Percentiles rank a stretch among this genome's conserved stretches.
Conservation (phyloP, 306 rosid species). For the Citrullus colocynthis region DNA sequence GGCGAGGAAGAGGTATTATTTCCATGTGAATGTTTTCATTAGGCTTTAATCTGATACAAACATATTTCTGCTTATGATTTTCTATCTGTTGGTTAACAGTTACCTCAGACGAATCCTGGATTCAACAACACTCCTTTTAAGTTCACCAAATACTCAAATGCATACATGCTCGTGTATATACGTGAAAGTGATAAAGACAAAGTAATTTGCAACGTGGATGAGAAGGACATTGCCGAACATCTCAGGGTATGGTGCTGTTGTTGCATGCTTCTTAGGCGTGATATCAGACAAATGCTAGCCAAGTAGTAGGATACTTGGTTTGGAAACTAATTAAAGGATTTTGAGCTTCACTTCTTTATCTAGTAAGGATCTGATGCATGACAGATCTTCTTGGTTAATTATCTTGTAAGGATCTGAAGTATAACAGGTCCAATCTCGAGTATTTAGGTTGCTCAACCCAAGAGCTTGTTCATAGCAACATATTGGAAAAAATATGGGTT, state of each 20-base stretch:
- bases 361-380: slow-evolving; percentile 4
- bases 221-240: slow-evolving; percentile 97
- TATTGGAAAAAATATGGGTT: slow-evolving; percentile 3
- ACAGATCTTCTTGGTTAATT: slow-evolving; percentile 6
- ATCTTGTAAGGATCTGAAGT: background rate
- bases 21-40: slow-evolving; percentile 8
- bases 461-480: slow-evolving; percentile 7
- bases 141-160: slow-evolving; percentile 94
- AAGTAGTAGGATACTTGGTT: slow-evolving; percentile 7
- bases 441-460: background rate
- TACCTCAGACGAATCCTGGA: slow-evolving; percentile 97
- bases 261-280: slow-evolving; percentile 10
- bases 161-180: slow-evolving; percentile 95
- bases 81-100: slow-evolving; percentile 31
- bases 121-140: slow-evolving; percentile 93
- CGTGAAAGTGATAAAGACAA: slow-evolving; percentile 97
- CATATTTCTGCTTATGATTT: slow-evolving; percentile 4
- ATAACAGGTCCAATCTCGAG: background rate
- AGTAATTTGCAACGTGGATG: slow-evolving; percentile 92
- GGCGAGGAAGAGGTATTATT: slow-evolving; percentile 89
- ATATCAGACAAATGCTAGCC: slow-evolving; percentile 9
- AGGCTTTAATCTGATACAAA: slow-evolving; percentile 9
- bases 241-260: slow-evolving; percentile 56
- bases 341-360: slow-evolving; percentile 10
- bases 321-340: slow-evolving; percentile 6